phyloP scores from a whole-genome alignment of 2,329 filamentous ascomycete genomes.

The Colletotrichum phormii region DNA sequence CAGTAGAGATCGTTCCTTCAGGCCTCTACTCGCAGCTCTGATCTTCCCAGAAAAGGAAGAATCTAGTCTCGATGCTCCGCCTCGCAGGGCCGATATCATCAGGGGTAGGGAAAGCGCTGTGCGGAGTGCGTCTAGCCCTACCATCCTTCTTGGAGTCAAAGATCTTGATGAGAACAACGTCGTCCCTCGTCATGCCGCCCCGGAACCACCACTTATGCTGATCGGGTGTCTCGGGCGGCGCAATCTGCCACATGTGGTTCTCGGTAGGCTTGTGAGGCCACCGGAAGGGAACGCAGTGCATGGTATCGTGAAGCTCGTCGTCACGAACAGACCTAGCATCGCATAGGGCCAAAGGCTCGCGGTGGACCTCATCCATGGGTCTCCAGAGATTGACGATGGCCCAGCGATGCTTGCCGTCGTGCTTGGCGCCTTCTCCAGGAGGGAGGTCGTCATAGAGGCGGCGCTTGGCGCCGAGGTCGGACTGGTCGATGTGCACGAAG shows the following conservation, averaged over 20 bases:
- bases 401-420: conserved; percentile 24
- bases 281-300: conserved; percentile 26
- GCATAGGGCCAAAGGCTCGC: conserved; percentile 54
- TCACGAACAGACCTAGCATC: conserved; percentile 51
- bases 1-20: conserved; percentile 39
- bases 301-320: conserved; percentile 45
- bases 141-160: conserved; percentile 65
- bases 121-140: conserved; percentile 71
- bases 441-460: conserved; percentile 21
- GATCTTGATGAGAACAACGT: conserved; percentile 71
- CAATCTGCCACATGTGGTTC: conserved; percentile 51
- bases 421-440: conserved; percentile 8
- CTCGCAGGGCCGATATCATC: conserved; percentile 61
- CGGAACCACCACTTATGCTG: conserved; percentile 65
- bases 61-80: conserved; percentile 16
- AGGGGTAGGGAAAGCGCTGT: conserved; percentile 84
- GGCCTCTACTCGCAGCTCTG: conserved; percentile 21
- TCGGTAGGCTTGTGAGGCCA: conserved; percentile 45
- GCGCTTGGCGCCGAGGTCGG: conserved; percentile 53
- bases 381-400: conserved; percentile 53
- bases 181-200: conserved; percentile 60
- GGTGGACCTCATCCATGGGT: conserved; percentile 57
- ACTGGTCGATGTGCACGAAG: conserved; percentile 66
- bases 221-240: conserved; percentile 33
- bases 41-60: conserved; percentile 24